Evolutionary conservation across 169 alveolate genomes (phyloP).

Genomic region (Eimeria sp.): DNA sequence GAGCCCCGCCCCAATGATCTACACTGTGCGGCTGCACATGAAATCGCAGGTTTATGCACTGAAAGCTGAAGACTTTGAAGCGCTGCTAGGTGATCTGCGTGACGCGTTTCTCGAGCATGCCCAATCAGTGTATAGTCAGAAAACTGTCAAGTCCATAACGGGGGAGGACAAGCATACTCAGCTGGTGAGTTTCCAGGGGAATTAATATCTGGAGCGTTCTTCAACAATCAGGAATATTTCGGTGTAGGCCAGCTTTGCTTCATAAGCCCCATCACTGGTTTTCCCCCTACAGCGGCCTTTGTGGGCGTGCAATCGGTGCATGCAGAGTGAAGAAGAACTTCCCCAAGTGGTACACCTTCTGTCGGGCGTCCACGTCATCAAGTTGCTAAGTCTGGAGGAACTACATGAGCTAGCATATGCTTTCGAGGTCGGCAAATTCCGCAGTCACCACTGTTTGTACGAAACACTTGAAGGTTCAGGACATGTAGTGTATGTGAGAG

Average conservation of each 20-base stretch:
- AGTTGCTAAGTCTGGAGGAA: slow-evolving; percentile 39
- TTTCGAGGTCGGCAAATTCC: slow-evolving; percentile 52
- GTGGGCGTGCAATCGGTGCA: neutral
- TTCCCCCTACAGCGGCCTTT: neutral
- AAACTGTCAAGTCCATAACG: slow-evolving; percentile 24
- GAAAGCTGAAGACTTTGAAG: slow-evolving; percentile 62
- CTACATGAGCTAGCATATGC: slow-evolving; percentile 59
- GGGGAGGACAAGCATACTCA: slow-evolving; percentile 32
- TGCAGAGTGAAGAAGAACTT: slow-evolving; percentile 57
- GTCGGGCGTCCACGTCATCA: slow-evolving; percentile 74
- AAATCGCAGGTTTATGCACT: slow-evolving; percentile 65
- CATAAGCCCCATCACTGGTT: neutral
- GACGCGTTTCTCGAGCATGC: slow-evolving; percentile 77
- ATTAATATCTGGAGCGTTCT: neutral
- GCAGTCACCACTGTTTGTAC: neutral
- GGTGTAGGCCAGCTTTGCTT: neutral
- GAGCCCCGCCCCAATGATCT: neutral
- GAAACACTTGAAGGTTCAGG: neutral
- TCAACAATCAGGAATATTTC: neutral
- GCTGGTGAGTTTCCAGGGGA: slow-evolving; percentile 16
- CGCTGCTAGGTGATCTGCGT: slow-evolving; percentile 35
- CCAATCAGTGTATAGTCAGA: slow-evolving; percentile 41
- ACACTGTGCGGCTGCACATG: neutral
- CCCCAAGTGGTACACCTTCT: slow-evolving; percentile 67
- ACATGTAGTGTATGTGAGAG: neutral